These are phyloP conservation scores for Pseudogymnoascus sp. DNA, from an alignment of 2,329 filamentous ascomycete species.

Conservation along the genomic window DNA sequence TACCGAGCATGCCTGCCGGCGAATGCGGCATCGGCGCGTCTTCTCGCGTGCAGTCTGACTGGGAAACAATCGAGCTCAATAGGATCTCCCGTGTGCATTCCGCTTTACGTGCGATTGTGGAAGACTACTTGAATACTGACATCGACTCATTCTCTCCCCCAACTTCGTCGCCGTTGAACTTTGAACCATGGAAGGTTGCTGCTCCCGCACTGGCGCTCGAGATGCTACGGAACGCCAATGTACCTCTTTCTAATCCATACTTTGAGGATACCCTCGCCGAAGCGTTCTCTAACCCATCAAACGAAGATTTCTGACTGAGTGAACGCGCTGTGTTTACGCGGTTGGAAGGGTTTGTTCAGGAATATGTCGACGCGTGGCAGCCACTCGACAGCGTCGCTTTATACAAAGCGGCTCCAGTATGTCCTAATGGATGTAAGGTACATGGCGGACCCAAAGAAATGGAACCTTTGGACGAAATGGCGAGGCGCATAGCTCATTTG, in stretches of 20 bases:
- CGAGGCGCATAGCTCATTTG: slow-evolving; percentile 73
- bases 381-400: neutral
- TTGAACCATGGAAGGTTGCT: slow-evolving; percentile 16
- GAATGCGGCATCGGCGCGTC: neutral
- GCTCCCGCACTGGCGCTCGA: slow-evolving; percentile 3
- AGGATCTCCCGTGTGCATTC: neutral
- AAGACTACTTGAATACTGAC: neutral
- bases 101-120: neutral
- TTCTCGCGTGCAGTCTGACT: neutral
- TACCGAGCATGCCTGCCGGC: slow-evolving; percentile 12
- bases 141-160: neutral
- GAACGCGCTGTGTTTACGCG: neutral
- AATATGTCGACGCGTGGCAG: slow-evolving; percentile 13
- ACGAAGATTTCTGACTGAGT: neutral
- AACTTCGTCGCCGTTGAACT: neutral
- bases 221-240: slow-evolving; percentile 16
- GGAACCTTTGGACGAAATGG: slow-evolving; percentile 53
- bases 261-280: neutral
- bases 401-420: neutral
- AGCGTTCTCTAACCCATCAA: neutral
- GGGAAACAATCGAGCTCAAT: no score
- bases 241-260: slow-evolving; percentile 23
- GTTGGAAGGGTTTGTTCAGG: neutral
- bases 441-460: neutral
- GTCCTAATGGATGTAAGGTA: neutral